Conservation (phyloP, 2,329 filamentous ascomycete genomes). For the Aspergillus sp. region DNA sequence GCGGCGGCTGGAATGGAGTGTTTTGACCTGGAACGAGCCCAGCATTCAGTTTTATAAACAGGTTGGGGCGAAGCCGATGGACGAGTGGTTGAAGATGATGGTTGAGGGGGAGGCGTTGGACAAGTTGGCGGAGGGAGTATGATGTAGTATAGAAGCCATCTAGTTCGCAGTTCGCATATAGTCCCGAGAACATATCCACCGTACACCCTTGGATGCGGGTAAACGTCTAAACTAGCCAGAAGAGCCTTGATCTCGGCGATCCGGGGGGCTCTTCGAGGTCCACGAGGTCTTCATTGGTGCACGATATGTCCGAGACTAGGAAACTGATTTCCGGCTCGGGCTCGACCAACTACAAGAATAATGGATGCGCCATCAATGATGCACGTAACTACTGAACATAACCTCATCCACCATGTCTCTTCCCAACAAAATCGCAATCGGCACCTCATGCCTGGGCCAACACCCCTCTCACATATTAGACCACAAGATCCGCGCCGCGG, state of each 20-base stretch:
- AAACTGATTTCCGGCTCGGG: conserved; percentile 1
- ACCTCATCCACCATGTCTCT: not conserved
- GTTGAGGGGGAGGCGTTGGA: conserved; percentile 46
- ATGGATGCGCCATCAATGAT: not conserved
- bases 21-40: conserved; percentile 89
- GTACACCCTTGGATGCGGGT: not conserved
- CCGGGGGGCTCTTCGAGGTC: not conserved
- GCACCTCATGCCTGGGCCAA: conserved; percentile 30
- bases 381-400: not conserved
- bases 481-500: conserved; percentile 28
- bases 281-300: not conserved
- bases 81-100: conserved; percentile 53
- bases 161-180: not conserved
- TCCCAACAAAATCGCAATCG: conserved; percentile 31
- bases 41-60: conserved; percentile 79
- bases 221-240: not conserved
- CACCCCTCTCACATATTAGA: conserved; percentile 30
- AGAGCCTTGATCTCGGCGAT: not conserved
- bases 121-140: conserved; percentile 37
- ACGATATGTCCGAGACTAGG: not conserved
- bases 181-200: not conserved
- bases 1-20: conserved; percentile 81
- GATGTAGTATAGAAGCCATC: not conserved
- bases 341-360: not conserved
- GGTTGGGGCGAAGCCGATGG: conserved; percentile 46